phyloP scores from a whole-genome alignment of 257 asterid species.

The Plantago major region DNA sequence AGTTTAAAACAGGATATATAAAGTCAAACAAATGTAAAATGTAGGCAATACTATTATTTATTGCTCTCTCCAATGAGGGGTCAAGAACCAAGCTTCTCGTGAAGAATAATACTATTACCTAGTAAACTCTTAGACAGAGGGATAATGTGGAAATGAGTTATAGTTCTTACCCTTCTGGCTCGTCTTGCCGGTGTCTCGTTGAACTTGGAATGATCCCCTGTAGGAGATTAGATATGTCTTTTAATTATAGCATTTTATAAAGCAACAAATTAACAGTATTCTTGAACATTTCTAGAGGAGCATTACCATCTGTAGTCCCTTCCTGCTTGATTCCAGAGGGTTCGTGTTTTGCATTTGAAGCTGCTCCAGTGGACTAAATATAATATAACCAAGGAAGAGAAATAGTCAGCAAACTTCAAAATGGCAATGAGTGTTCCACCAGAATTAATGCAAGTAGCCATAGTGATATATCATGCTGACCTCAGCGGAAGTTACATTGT shows the following conservation, averaged over 20 bases:
- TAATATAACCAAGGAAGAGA: slow-evolving; percentile 12
- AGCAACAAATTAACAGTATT: slow-evolving; percentile 14
- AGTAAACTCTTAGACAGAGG: neutral
- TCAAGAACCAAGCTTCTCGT: slow-evolving; percentile 12
- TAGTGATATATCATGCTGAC: slow-evolving; percentile 31
- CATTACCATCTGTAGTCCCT: slow-evolving; percentile 44
- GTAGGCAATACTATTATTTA: neutral
- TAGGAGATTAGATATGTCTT: slow-evolving; percentile 16
- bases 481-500: slow-evolving; percentile 40
- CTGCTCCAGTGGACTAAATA: slow-evolving; percentile 36
- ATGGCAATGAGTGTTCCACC: slow-evolving; percentile 14
- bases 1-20: slow-evolving; percentile 7
- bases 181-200: slow-evolving; percentile 52
- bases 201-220: slow-evolving; percentile 54
- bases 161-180: slow-evolving; percentile 69
- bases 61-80: slow-evolving; percentile 3
- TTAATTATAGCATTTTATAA: slow-evolving; percentile 20
- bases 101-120: neutral
- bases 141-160: slow-evolving; percentile 5
- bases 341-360: slow-evolving; percentile 40
- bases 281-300: neutral
- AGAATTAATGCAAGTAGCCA: slow-evolving; percentile 14
- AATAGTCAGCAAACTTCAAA: slow-evolving; percentile 23
- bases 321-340: slow-evolving; percentile 40
- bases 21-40: slow-evolving; percentile 11